A percentile compares a stretch with the other conserved stretches of the same genome.
Evolutionary conservation across 768 basidiomycete species (phyloP).

Genomic region (Russula earlei): DNA sequence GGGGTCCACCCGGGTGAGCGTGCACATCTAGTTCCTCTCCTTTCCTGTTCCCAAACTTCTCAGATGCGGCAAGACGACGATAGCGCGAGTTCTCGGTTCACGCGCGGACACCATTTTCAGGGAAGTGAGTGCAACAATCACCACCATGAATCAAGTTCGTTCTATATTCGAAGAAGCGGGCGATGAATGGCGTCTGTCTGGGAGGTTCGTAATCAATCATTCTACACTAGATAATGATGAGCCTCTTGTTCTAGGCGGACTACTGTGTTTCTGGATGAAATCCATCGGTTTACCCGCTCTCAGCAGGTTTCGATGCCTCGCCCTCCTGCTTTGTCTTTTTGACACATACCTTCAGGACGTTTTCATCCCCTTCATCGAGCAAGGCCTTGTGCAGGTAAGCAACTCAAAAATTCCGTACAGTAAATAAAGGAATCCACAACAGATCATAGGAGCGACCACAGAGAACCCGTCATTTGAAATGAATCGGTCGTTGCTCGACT

Average conservation of each 20-base stretch:
- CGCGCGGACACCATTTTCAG: slow-evolving; percentile 54
- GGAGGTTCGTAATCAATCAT: slow-evolving; percentile 40
- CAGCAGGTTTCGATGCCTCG: slow-evolving; percentile 41
- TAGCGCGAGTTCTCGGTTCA: slow-evolving; percentile 61
- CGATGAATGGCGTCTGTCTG: slow-evolving; percentile 50
- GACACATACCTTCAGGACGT: slow-evolving; percentile 43
- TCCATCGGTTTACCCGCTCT: slow-evolving; percentile 68
- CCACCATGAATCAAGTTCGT: slow-evolving; percentile 60
- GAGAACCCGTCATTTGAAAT: slow-evolving; percentile 86
- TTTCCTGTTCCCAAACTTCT: not conserved
- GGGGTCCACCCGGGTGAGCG: slow-evolving; percentile 64
- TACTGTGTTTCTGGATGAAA: slow-evolving; percentile 73
- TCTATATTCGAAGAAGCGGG: slow-evolving; percentile 72
- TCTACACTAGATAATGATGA: not conserved
- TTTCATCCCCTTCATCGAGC: slow-evolving; percentile 75
- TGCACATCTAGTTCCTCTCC: not conserved
- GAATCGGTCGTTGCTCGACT: slow-evolving; percentile 60
- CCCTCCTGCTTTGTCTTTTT: slow-evolving; percentile 6
- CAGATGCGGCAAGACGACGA: slow-evolving; percentile 67
- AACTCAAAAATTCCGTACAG: not conserved
- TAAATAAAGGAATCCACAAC: not conserved
- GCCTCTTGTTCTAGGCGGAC: slow-evolving; percentile 47
- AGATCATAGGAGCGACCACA: slow-evolving; percentile 78
- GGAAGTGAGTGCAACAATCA: slow-evolving; percentile 68
- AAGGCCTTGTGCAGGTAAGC: slow-evolving; percentile 57